Base-by-base conservation (phyloP, 169 alveolate species). In the Neospora caninum region DNA sequence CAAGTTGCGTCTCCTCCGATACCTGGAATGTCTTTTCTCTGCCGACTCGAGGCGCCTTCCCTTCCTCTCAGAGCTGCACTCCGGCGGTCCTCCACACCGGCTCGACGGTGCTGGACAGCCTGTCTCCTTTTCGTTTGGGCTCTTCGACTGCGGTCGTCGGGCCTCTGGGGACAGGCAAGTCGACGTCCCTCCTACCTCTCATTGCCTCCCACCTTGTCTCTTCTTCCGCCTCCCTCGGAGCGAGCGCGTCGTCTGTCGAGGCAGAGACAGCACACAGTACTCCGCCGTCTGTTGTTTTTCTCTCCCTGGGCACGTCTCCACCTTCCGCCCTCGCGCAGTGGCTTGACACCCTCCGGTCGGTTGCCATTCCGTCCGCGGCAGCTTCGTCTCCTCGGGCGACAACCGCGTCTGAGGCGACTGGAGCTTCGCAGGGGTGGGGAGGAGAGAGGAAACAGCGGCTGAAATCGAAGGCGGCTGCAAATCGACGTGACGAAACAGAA, bases 161-260 rank as follows among this genome's bases (percentile, higher is more conserved):
- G 39, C 84, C 84, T 18, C 31, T 36, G 4, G 84, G 84, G 84
- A 73, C 84, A 36, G 84, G 84, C 49, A 73, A 73, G 42, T 34
- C 84, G 0, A 31, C 13, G 42, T 1, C 84, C n/a, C 84, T 73
- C 27, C 49, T 73, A 43, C 84, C 84, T 13, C 49, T 36, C 49
- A 43, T 73, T 13, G 84, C 84, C 84, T 31, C 27, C 39, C 84
- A 73, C 43, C 49, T 36, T 73, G 84, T 36, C 43, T 1, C 84
- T 43, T 34, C 84, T 73, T 31, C 84, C 4, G 42, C 2, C 43
- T 73, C 84, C 43, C n/a, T 41, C 84, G 58, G 58, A 49, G 4
- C 58, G 13, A 13, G 58, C 58, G 58, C 58, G 58, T 49, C 58
- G 58, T 49, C 73, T 64, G 73, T 4, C 25, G 73, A 29, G 20